These are phyloP conservation scores for Fusarium mangiferae DNA, from an alignment of 2,329 filamentous ascomycete species.

Conservation along the genomic window DNA sequence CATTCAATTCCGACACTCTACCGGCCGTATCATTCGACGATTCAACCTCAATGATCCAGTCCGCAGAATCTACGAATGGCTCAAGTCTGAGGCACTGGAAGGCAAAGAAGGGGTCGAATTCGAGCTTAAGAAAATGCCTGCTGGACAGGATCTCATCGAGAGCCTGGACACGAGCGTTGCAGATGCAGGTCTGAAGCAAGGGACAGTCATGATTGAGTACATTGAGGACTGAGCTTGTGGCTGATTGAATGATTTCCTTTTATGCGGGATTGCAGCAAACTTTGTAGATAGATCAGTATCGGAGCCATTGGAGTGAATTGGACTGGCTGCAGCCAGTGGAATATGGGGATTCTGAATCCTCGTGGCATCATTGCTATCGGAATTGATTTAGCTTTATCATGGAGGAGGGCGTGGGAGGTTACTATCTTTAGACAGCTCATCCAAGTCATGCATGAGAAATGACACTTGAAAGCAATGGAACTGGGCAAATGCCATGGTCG, in stretches of 20 bases:
- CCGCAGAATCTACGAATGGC: constrained; percentile 90
- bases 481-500: neutral
- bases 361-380: constrained; percentile 11
- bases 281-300: constrained; percentile 36
- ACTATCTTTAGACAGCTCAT: constrained; percentile 33
- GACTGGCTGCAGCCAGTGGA: constrained; percentile 26
- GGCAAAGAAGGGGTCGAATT: constrained; percentile 83
- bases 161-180: constrained; percentile 78
- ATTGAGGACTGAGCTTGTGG: constrained; percentile 62
- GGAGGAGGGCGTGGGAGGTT: constrained; percentile 15
- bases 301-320: constrained; percentile 35
- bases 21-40: constrained; percentile 85
- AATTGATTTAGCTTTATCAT: constrained; percentile 17
- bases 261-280: constrained; percentile 31
- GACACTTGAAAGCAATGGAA: constrained; percentile 2
- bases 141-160: constrained; percentile 84
- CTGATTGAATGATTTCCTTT: constrained; percentile 16
- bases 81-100: constrained; percentile 87
- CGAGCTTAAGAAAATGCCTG: constrained; percentile 84
- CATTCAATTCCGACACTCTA: constrained; percentile 91
- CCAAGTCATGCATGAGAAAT: constrained; percentile 11
- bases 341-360: constrained; percentile 18
- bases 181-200: constrained; percentile 88
- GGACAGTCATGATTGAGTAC: constrained; percentile 95
- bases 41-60: constrained; percentile 83